Conservation (phyloP, 345 rosid species). For the Syzygium jambos region DNA sequence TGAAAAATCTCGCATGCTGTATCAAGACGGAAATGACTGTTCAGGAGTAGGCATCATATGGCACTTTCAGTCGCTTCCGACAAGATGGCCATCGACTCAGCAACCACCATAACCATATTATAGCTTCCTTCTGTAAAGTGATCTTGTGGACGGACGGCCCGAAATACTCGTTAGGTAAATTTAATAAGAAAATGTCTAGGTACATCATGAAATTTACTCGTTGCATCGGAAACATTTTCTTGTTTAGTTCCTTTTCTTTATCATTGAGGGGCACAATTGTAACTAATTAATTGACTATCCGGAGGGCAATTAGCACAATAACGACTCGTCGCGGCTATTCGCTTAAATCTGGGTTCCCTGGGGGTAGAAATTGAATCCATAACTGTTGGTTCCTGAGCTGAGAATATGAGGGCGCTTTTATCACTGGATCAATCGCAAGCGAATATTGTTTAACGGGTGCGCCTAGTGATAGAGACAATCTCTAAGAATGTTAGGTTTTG, state of each 20-base stretch:
- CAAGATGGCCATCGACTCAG: not conserved
- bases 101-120: not conserved
- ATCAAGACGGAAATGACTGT: not conserved
- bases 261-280: not conserved
- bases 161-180: not conserved
- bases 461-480: not conserved
- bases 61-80: not conserved
- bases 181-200: not conserved
- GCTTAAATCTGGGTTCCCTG: not conserved
- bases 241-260: not conserved
- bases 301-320: rapidly evolving
- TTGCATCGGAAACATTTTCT: not conserved
- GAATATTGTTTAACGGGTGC: not conserved
- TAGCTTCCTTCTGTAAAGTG: not conserved
- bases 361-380: too few relatives aligned
- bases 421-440: not conserved
- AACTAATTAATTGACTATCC: not conserved
- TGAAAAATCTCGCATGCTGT: not conserved
- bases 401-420: too few relatives aligned
- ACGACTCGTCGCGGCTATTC: rapidly evolving
- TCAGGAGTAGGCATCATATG: not conserved
- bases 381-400: too few relatives aligned
- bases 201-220: not conserved
- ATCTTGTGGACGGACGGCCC: not conserved
- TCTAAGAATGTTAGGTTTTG: not conserved